These are phyloP conservation scores for Amylocarpus encephaloides DNA, from an alignment of 2,329 filamentous ascomycete genomes.

Conservation along the genomic window DNA sequence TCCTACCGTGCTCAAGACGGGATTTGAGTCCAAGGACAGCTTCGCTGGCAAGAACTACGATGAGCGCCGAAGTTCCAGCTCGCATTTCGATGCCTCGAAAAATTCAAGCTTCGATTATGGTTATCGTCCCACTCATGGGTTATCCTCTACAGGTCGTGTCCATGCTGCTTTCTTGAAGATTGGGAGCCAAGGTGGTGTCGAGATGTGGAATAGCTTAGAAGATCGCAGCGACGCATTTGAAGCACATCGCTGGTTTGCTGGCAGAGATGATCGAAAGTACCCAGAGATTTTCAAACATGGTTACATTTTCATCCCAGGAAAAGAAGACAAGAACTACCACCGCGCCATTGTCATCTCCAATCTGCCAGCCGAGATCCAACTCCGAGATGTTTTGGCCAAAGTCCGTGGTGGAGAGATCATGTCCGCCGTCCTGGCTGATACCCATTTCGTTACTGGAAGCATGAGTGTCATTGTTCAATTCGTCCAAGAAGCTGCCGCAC, in stretches of 20 bases:
- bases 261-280: constrained; percentile 2
- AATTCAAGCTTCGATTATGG: background rate
- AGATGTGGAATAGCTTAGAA: background rate
- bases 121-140: background rate
- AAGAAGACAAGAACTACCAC: constrained; percentile 14
- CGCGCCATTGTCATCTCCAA: constrained; percentile 22
- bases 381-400: constrained; percentile 21
- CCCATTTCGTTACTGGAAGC: constrained; percentile 8
- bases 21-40: constrained; percentile 13
- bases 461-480: constrained; percentile 23
- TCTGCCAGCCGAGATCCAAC: constrained; percentile 16
- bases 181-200: background rate
- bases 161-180: background rate
- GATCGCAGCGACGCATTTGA: constrained; percentile 6
- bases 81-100: background rate
- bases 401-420: constrained; percentile 24
- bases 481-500: constrained; percentile 17
- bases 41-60: constrained; percentile 18
- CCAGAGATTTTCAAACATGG: constrained; percentile 24
- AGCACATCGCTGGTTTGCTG: constrained; percentile 3
- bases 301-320: constrained; percentile 16
- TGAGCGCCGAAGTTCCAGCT: background rate
- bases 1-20: constrained; percentile 19
- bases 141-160: background rate
- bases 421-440: constrained; percentile 11